Evolutionary conservation across 768 basidiomycete species (phyloP), one percentile per base, ranked within the genome.

Genomic region (Hirschioporus abietinus): DNA sequence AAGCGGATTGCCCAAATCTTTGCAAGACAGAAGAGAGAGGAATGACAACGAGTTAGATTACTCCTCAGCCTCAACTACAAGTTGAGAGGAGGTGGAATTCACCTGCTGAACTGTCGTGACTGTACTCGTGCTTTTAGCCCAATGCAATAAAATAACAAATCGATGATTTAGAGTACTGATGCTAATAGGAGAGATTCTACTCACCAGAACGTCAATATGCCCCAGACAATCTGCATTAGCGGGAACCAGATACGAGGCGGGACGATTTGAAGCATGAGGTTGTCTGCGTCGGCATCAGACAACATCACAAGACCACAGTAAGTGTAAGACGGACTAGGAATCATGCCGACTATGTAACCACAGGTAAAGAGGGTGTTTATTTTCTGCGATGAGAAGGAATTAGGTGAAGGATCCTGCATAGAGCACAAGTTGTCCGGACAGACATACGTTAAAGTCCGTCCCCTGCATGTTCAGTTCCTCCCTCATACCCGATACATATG

Each of bases 401-500:
- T 60, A 59, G 66, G n/a, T 60, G 36, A 30, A 66, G 26, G 30
- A 8, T 30, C 30, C 8, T 3, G 30, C 8, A 63, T 36, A 52
- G 34, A 12, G 1, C 18, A 52, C n/a, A n/a, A n/a, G n/a, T 58
- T 24, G 63, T 23, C 35, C 30, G 62, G 7, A 65, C 18, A 23
- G 20, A 60, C 79, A 68, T 63, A 84, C 83, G 71, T 91, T 89
- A 71, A 85, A 84, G 61, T 91, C 80, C 57, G 82, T 86, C 52
- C 88, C 88, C 58, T 79, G 73, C 87, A 90, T 88, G 66, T 81
- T 70, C 42, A 91, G 79, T 24, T 89, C 89, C 74, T 91, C 87
- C 68, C 82, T 86, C 89, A 92, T 90, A 7, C 90, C 90, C 5
- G 88, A 89, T n/a, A 90, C 87, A 74, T 89, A 91, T 12, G 90